These are phyloP conservation scores for Lactarius akahatsu DNA, from an alignment of 768 basidiomycete species.

Conservation along the genomic window DNA sequence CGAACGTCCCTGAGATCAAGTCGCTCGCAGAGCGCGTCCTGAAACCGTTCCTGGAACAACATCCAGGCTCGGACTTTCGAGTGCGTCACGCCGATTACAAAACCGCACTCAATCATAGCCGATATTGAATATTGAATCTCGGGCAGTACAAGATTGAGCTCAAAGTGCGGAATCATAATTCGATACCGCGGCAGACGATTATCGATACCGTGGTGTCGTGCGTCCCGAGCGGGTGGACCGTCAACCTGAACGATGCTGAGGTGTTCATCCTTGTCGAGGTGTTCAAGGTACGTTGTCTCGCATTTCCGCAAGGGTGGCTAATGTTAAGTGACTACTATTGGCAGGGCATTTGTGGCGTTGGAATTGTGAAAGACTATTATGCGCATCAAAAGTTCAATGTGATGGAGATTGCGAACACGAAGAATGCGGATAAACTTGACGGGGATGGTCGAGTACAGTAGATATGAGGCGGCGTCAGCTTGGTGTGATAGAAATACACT, in stretches of 20 bases:
- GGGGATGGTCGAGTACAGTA: slow-evolving; percentile 35
- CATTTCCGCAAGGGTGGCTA: neutral
- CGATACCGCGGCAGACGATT: slow-evolving; percentile 54
- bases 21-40: slow-evolving; percentile 57
- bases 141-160: slow-evolving; percentile 82
- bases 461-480: neutral
- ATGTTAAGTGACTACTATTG: neutral
- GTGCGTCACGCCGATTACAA: slow-evolving; percentile 37
- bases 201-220: slow-evolving; percentile 70
- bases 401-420: slow-evolving; percentile 58
- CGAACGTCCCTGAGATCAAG: slow-evolving; percentile 69
- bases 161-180: slow-evolving; percentile 73
- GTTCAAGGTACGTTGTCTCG: slow-evolving; percentile 60
- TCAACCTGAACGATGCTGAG: slow-evolving; percentile 66
- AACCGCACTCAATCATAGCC: neutral
- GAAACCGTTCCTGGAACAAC: slow-evolving; percentile 49
- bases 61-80: slow-evolving; percentile 46
- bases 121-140: neutral
- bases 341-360: slow-evolving; percentile 76
- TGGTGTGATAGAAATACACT: neutral
- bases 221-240: slow-evolving; percentile 64
- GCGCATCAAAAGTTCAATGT: slow-evolving; percentile 75
- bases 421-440: slow-evolving; percentile 40
- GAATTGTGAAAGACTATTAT: slow-evolving; percentile 73
- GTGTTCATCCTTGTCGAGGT: slow-evolving; percentile 78